phyloP scores from a whole-genome alignment of 2,329 filamentous ascomycete species.

The Arthrobotrys megalospora region DNA sequence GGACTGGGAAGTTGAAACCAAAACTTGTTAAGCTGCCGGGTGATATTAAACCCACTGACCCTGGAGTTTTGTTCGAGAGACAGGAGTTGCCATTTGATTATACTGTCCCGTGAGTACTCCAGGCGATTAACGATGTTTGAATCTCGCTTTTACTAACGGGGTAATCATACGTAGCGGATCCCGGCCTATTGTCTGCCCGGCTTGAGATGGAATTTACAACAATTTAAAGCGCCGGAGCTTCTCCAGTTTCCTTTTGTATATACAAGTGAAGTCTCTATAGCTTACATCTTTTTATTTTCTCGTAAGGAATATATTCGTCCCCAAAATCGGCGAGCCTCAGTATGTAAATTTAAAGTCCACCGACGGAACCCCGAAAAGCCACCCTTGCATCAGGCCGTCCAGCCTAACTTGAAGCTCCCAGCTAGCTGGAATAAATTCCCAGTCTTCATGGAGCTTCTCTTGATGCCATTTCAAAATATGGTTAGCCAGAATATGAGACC shows the following conservation, averaged over 20 bases:
- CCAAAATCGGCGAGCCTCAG: no score
- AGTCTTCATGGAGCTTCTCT: not conserved
- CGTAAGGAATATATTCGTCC: no score
- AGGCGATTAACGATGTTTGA: not conserved
- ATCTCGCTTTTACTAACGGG: slow-evolving; percentile 1
- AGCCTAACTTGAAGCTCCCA: no score
- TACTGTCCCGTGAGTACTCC: slow-evolving; percentile 33
- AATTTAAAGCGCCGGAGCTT: no score
- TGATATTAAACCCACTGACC: slow-evolving; percentile 46
- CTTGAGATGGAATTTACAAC: not conserved
- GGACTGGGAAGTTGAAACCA: slow-evolving; percentile 41
- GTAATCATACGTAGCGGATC: slow-evolving; percentile 6
- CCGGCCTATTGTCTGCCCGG: not conserved
- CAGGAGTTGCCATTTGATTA: slow-evolving; percentile 26
- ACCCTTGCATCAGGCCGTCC: not conserved
- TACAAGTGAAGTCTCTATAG: no score
- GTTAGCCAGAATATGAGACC: not conserved
- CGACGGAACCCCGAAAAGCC: not conserved
- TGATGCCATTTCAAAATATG: not conserved
- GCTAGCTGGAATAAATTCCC: not conserved
- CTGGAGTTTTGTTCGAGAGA: slow-evolving; percentile 35
- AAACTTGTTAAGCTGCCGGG: slow-evolving; percentile 43
- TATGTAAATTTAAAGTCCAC: no score
- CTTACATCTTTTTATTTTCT: no score
- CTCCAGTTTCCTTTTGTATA: no score